Evolutionary conservation across 352 stramenopile species (phyloP).

Genomic region (Thalassiosira livingstoniorum): DNA sequence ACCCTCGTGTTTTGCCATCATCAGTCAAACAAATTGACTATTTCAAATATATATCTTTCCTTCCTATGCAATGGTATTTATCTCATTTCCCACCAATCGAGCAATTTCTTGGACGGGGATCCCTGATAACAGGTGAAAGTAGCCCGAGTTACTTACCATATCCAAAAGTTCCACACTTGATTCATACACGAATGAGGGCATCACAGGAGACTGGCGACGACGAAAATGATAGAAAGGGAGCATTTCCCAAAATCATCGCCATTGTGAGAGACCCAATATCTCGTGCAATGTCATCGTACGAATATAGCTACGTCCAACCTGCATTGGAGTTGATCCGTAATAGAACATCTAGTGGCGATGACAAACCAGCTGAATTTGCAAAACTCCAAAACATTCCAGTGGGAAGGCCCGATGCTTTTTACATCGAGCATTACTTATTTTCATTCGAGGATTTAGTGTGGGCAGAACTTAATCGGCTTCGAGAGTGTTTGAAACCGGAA

Average conservation of each 20-base stretch:
- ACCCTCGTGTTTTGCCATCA: constrained; percentile 71
- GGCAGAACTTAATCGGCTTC: constrained; percentile 67
- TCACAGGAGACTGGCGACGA: neutral
- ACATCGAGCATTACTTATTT: constrained; percentile 71
- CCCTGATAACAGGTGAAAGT: constrained; percentile 78
- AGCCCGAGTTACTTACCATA: constrained; percentile 74
- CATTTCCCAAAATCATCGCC: constrained; percentile 59
- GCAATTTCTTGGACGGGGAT: constrained; percentile 64
- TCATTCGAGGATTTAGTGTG: constrained; percentile 72
- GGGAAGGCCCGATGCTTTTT: constrained; percentile 48
- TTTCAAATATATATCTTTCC: constrained; percentile 54
- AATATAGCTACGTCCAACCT: constrained; percentile 77
- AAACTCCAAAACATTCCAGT: constrained; percentile 27
- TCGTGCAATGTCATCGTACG: constrained; percentile 71
- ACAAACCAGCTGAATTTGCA: constrained; percentile 1
- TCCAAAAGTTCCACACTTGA: constrained; percentile 33
- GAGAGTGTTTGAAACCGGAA: constrained; percentile 52
- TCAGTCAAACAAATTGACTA: constrained; percentile 82
- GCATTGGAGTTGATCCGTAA: constrained; percentile 48
- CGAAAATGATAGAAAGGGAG: neutral
- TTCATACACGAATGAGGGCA: constrained; percentile 18
- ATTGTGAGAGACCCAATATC: constrained; percentile 72
- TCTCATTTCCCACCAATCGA: constrained; percentile 67
- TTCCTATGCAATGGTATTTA: constrained; percentile 75
- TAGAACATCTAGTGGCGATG: neutral